Conservation (phyloP, 2,329 filamentous ascomycete species). For the Aspergillus pseudoviridinutans region DNA sequence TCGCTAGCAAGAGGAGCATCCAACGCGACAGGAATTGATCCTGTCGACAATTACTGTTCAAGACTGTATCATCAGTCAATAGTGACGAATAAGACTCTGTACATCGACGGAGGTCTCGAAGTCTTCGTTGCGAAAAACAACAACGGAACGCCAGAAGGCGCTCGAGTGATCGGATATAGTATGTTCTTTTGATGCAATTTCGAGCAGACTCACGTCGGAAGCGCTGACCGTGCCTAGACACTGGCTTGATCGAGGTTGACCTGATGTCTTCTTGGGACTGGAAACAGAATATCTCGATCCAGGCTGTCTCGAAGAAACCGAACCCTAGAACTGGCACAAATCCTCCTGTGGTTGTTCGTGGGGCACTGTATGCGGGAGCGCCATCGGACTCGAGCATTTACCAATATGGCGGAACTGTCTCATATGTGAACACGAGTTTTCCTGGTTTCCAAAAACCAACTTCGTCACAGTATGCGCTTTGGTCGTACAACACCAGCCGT, state of each 20-base stretch:
- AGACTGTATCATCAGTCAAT: conserved; percentile 27
- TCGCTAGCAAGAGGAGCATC: conserved; percentile 16
- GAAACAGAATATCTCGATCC: conserved; percentile 25
- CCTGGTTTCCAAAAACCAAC: conserved; percentile 23
- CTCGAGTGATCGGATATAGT: conserved; percentile 27
- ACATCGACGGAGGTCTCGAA: conserved; percentile 28
- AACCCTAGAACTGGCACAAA: conserved; percentile 18
- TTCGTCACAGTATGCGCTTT: conserved; percentile 25
- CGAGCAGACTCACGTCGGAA: neutral
- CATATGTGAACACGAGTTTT: conserved; percentile 25
- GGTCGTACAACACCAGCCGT: conserved; percentile 24
- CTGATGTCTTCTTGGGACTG: conserved; percentile 29
- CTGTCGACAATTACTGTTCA: conserved; percentile 24
- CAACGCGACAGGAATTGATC: conserved; percentile 16
- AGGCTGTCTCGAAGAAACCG: conserved; percentile 15
- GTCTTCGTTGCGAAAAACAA: conserved; percentile 17
- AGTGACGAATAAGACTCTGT: conserved; percentile 26
- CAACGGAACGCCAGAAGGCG: conserved; percentile 14
- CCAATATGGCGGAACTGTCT: conserved; percentile 31
- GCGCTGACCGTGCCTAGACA: conserved; percentile 14
- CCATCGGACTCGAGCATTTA: conserved; percentile 22
- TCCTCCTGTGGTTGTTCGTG: conserved; percentile 24
- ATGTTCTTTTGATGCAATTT: neutral
- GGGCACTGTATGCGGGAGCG: conserved; percentile 24
- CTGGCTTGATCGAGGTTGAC: conserved; percentile 24